Base-by-base conservation (phyloP, 2,329 filamentous ascomycete genomes). In the Achaetomium macrosporum region DNA sequence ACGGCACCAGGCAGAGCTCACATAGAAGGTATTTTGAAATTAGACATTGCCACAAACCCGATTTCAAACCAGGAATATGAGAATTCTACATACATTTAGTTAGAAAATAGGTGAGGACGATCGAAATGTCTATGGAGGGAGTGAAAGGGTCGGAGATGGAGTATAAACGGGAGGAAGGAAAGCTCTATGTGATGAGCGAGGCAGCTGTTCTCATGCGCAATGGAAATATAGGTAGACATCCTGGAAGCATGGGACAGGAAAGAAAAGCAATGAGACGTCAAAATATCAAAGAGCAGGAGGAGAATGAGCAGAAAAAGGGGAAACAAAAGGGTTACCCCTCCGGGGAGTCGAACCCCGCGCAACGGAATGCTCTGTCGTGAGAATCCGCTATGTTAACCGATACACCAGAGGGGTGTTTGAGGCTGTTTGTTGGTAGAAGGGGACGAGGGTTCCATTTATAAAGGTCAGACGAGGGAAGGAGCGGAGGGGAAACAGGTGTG, bases 331-430 rank as follows among this genome's bases (percentile, higher is more conserved):
- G 12, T n/a, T 43, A 53, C 40, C 50, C 47, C 50, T 42, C 47
- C 54, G 43, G 47, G 54, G 54, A 53, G 44, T 53, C 43, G 54
- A 51, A 53, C 54, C 54, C 54, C 47, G 50, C 42, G 50, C 50
- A 56, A 47, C 50, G 54, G 54, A 47, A 48, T 31, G 10, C 33
- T 41, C 16, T 11, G 5, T 37, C 25, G 31, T 53, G 53, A 56
- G 54, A 51, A 56, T 53, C 54, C 50, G 50, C 37, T 53, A 56
- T 51, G 54, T 56, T 53, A 51, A 55, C 50, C 51, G 47, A 50
- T 56, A 53, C 54, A 56, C 50, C 54, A 53, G 42, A 53, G 47
- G 25, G 54, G 50, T 53, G 13, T 48, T 46, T n/a, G 44, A 25
- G 54, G 50, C 48, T 46, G 20, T 42, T 47, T 51, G 53, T 48